These are phyloP conservation scores for Apophysomyces sp. DNA, from an alignment of 371 early-diverging fungal genomes.

Conservation along the genomic window DNA sequence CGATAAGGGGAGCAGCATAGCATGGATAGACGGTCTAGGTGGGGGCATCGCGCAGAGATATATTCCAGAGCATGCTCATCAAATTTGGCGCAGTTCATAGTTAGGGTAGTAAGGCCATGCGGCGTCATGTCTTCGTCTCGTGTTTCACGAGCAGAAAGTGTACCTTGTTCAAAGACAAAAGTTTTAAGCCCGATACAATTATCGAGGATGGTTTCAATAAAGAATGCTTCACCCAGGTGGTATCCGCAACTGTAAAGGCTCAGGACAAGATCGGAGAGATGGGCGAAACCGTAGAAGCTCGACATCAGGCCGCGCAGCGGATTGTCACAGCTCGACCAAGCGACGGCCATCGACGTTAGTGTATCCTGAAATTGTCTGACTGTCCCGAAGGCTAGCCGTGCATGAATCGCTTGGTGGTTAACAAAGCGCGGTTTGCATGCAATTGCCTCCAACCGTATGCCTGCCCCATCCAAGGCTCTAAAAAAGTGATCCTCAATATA, in stretches of 20 bases:
- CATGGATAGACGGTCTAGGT: background rate
- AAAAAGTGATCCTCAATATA: background rate
- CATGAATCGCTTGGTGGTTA: background rate
- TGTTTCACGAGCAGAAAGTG: background rate
- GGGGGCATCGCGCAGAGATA: background rate
- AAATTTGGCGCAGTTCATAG: background rate
- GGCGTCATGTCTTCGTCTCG: background rate
- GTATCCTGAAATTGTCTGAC: background rate
- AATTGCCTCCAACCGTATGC: background rate
- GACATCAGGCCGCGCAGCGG: background rate
- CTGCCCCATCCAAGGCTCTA: background rate
- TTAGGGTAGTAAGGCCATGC: background rate
- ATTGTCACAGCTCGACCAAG: background rate
- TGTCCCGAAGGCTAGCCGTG: background rate
- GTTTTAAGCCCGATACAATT: background rate
- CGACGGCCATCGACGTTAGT: background rate
- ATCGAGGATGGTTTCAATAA: background rate
- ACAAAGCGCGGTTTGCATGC: background rate
- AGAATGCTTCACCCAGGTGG: background rate
- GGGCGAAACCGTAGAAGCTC: background rate
- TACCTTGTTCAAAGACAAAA: background rate
- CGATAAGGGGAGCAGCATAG: background rate
- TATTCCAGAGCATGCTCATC: background rate
- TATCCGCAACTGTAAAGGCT: background rate
- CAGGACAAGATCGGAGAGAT: background rate